Conservation (phyloP, 2,329 filamentous ascomycete genomes). For the Zymoseptoria passerinii region DNA sequence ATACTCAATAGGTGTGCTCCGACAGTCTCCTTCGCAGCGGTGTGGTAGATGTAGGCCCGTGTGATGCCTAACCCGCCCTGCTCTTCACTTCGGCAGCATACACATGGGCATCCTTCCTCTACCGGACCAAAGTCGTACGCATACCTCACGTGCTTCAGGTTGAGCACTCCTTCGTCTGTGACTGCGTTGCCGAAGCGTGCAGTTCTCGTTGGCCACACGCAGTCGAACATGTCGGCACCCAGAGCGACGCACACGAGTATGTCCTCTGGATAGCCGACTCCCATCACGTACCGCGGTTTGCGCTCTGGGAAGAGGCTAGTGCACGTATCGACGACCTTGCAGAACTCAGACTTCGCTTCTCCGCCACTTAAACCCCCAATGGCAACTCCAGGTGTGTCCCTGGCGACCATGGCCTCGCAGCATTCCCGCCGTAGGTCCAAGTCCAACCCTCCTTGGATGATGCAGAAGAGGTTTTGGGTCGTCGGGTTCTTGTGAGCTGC, state of each 20-base stretch:
- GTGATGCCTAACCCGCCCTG: slow-evolving; percentile 69
- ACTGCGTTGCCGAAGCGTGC: slow-evolving; percentile 94
- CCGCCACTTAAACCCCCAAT: slow-evolving; percentile 93
- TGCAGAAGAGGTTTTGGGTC: slow-evolving; percentile 91
- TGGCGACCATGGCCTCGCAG: slow-evolving; percentile 74
- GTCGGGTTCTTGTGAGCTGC: slow-evolving; percentile 76
- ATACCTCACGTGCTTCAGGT: slow-evolving; percentile 68
- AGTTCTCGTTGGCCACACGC: slow-evolving; percentile 95
- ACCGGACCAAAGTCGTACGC: slow-evolving; percentile 75
- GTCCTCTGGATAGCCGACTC: slow-evolving; percentile 93
- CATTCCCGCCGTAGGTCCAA: slow-evolving; percentile 77
- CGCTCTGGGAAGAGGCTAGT: slow-evolving; percentile 75
- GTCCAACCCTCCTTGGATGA: slow-evolving; percentile 93
- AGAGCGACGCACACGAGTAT: slow-evolving; percentile 86
- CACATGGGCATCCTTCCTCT: slow-evolving; percentile 73
- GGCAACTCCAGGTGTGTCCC: slow-evolving; percentile 90
- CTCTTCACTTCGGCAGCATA: slow-evolving; percentile 60
- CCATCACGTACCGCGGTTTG: slow-evolving; percentile 99
- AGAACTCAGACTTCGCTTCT: slow-evolving; percentile 89
- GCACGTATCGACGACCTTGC: slow-evolving; percentile 73
- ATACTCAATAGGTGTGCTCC: slow-evolving; percentile 80
- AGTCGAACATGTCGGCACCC: slow-evolving; percentile 99
- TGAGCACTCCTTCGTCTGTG: slow-evolving; percentile 71
- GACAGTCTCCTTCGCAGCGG: slow-evolving; percentile 88
- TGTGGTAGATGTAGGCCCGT: slow-evolving; percentile 81